Base-by-base conservation (phyloP, 2,329 filamentous ascomycete genomes). In the Fusarium humuli region DNA sequence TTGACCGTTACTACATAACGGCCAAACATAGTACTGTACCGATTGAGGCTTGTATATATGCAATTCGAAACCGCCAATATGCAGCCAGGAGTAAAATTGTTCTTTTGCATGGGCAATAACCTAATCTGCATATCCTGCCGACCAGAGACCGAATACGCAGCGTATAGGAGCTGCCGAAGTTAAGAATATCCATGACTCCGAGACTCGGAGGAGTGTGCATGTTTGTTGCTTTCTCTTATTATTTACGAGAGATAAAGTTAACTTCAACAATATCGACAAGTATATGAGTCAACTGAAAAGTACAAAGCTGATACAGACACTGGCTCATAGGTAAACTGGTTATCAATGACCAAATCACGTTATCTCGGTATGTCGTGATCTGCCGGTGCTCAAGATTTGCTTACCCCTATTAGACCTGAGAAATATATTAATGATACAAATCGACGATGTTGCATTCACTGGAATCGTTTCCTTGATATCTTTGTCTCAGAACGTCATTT, bases 401-500 rank as follows among this genome's bases (percentile, higher is more conserved):
- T 41, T 16, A 20, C 23, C 22, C n/a, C 18, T 7, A 8, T 27
- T 27, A 4, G 18, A 16, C 13, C 3, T 6, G 5, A n/a, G 23
- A 11, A 10, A 20, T 29, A 5, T 25, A 18, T 9, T 3, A 22
- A 22, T 22, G 18, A 20, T 41, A 41, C 5, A 29, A 11, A 4
- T 6, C 13, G 18, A 29, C 12, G 11, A 5, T 12, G 7, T 11
- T 7, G 6, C 12, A 12, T 18, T 32, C 7, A 13, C 10, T 6
- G n/a, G 4, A 14, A 41, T 37, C 0, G 18, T 16, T 40, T 49
- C n/a, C 25, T 41, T 57, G 18, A 49, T 46, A 13, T 27, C 7
- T 23, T 25, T 69, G 41, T 66, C 49, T 69, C 46, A 49, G 29
- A 53, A 56, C 42, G 48, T 40, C 50, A 48, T 52, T 53, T 27